These are phyloP conservation scores for Phaeosphaeriaceae sp. DNA, from an alignment of 2,329 filamentous ascomycete genomes.

Conservation along the genomic window DNA sequence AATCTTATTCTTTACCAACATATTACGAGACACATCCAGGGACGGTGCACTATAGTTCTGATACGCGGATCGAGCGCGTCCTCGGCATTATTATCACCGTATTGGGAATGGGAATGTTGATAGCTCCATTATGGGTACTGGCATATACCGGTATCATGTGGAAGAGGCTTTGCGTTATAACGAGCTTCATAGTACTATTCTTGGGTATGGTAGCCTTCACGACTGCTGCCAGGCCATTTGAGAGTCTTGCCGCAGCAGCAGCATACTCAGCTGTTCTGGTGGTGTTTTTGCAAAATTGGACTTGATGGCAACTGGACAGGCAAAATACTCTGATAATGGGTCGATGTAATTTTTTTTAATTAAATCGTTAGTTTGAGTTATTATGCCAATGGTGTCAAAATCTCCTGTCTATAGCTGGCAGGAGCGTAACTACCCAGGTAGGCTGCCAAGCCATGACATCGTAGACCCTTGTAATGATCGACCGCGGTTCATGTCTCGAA, in stretches of 20 bases:
- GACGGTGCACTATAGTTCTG: constrained; percentile 7
- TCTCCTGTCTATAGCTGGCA: no score
- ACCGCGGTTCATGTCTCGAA: constrained; percentile 13
- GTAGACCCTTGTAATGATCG: constrained; percentile 19
- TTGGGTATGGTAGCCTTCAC: constrained; percentile 8
- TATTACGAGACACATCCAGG: background rate
- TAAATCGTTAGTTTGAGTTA: no score
- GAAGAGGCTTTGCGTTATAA: constrained; percentile 15
- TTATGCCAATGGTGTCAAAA: no score
- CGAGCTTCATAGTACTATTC: constrained; percentile 16
- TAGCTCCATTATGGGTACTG: constrained; percentile 17
- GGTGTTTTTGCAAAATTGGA: background rate
- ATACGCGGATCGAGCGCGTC: constrained; percentile 12
- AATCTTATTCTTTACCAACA: background rate
- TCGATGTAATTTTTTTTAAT: no score
- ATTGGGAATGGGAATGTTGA: constrained; percentile 18
- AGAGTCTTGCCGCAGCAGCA: constrained; percentile 6
- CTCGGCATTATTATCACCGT: constrained; percentile 4
- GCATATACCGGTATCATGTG: constrained; percentile 7
- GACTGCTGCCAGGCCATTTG: constrained; percentile 12
- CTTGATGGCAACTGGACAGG: background rate
- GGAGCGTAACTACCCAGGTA: no score
- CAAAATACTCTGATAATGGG: no score
- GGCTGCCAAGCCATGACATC: constrained; percentile 14
- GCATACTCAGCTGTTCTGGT: constrained; percentile 1